A percentile compares a stretch with the other conserved stretches of the same genome.
Evolutionary conservation across 768 basidiomycete species (phyloP).

Genomic region (Suillus clintonianus): DNA sequence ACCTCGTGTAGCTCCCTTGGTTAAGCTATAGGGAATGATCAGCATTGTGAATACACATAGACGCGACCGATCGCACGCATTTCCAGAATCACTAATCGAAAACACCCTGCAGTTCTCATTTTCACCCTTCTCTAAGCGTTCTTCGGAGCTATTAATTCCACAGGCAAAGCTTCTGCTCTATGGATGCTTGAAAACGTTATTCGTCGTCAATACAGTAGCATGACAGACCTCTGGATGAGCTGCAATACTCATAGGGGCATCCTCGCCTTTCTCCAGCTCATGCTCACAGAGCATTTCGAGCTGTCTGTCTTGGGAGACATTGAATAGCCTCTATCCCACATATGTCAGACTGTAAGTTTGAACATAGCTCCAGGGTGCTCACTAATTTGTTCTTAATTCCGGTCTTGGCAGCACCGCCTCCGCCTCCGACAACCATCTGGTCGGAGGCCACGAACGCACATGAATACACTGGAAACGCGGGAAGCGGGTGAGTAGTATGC

Average conservation of each 20-base stretch:
- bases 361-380: slow-evolving; percentile 23
- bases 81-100: slow-evolving; percentile 29
- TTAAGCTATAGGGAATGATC: slow-evolving; percentile 45
- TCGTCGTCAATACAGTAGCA: not conserved
- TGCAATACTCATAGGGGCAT: slow-evolving; percentile 97
- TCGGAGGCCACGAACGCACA: slow-evolving; percentile 76
- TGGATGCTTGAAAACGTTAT: not conserved
- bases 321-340: slow-evolving; percentile 62
- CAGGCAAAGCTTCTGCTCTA: slow-evolving; percentile 66
- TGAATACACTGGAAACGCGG: slow-evolving; percentile 87
- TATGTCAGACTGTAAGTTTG: slow-evolving; percentile 2
- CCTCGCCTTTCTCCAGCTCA: slow-evolving; percentile 79
- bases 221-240: slow-evolving; percentile 56
- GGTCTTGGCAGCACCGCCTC: slow-evolving; percentile 80
- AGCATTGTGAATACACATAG: not conserved
- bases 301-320: slow-evolving; percentile 51
- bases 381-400: slow-evolving; percentile 97
- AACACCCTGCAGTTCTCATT: slow-evolving; percentile 90
- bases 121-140: slow-evolving; percentile 58
- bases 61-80: not conserved
- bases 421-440: slow-evolving; percentile 82
- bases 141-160: slow-evolving; percentile 81
- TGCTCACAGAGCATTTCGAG: slow-evolving; percentile 66
- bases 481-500: slow-evolving; percentile 76
- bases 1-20: slow-evolving; percentile 48